A percentile compares a stretch with the other conserved stretches of the same genome.
These are phyloP conservation scores for Neofusicoccum umdonicola DNA, from an alignment of 2,329 filamentous ascomycete species.

Conservation along the genomic window DNA sequence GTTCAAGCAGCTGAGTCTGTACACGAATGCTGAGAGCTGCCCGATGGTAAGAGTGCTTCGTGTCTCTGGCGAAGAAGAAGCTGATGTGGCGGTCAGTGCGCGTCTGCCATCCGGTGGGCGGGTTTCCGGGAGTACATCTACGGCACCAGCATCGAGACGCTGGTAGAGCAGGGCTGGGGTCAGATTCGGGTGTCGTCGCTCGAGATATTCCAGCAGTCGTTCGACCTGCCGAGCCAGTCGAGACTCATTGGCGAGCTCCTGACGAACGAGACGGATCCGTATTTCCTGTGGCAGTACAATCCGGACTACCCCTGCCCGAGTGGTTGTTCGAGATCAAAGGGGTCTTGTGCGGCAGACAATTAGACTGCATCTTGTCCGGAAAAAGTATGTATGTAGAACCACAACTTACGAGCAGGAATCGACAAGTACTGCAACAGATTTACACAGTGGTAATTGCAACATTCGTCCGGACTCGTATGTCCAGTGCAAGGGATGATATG, in stretches of 20 bases:
- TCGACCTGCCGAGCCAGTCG: constrained; percentile 36
- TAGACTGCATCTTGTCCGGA: background rate
- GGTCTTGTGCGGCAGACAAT: background rate
- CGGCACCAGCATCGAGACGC: constrained; percentile 49
- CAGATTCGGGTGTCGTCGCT: constrained; percentile 49
- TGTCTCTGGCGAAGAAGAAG: background rate
- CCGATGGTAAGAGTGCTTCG: constrained; percentile 43
- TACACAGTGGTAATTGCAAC: too few relatives aligned
- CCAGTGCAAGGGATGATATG: too few relatives aligned
- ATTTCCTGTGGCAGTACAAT: constrained; percentile 56
- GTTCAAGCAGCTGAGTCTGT: constrained; percentile 50
- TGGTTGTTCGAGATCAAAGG: constrained; percentile 27
- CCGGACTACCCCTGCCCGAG: constrained; percentile 33
- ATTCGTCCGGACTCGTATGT: too few relatives aligned
- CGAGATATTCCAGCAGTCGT: constrained; percentile 49
- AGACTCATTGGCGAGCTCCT: constrained; percentile 47
- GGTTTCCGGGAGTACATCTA: constrained; percentile 57
- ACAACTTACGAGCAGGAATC: too few relatives aligned
- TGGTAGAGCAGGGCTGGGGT: constrained; percentile 50
- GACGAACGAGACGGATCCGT: constrained; percentile 53
- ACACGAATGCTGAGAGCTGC: constrained; percentile 59
- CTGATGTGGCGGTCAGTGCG: constrained; percentile 35
- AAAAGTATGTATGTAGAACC: background rate
- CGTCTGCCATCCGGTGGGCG: constrained; percentile 56
- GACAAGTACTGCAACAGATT: too few relatives aligned